Evolutionary conservation across 1,284 basidiomycete species (phyloP), one percentile per base, ranked within the genome.

Genomic region (Boletellus deceptivus): DNA sequence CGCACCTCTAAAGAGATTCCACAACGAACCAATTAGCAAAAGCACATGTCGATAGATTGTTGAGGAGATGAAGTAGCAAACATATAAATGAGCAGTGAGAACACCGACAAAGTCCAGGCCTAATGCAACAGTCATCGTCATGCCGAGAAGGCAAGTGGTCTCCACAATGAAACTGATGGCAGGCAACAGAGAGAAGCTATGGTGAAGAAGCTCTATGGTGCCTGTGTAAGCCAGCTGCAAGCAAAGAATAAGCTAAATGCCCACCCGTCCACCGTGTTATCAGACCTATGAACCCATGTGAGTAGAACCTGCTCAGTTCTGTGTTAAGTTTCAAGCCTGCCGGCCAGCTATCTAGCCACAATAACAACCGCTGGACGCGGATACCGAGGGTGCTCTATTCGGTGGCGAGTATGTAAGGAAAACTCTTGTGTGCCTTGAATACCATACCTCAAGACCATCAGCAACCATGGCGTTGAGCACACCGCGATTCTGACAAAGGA

Each of bases 251-350:
- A 39, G 25, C 14, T 18, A 16, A 16, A 38, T 22, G 72, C 84
- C 46, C 52, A 91, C 90, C 70, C 34, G 79, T 79, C 89, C 90
- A 95, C 6, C 78, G 61, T 3, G 73, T 72, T 6, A 90, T 78
- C 5, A 86, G 56, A 22, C 78, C 77, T 1, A 83, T 74, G 50
- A 95, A 86, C 0, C 81, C 76, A 52, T 84, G 78, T 31, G 86
- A 84, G 60, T 93, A 90, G 63, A 96, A 91, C 17, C 78, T 74
- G 58, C 92, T 91, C 16, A 98, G 78, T 58, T 98, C 92, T 0
- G 92, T 93, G 65, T 99, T 99, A 52, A 99, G 84, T 71, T 99
- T 99, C 39, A 99, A 72, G 1, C 97, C 96, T 0, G 89, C 92
- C 0, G 96, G 96, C 95, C 97, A 99, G 51, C 88, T 84, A 65